Percentiles rank a stretch among this genome's conserved stretches.
Conservation (phyloP, 2,329 filamentous ascomycete species). For the Didymella arachidicola region DNA sequence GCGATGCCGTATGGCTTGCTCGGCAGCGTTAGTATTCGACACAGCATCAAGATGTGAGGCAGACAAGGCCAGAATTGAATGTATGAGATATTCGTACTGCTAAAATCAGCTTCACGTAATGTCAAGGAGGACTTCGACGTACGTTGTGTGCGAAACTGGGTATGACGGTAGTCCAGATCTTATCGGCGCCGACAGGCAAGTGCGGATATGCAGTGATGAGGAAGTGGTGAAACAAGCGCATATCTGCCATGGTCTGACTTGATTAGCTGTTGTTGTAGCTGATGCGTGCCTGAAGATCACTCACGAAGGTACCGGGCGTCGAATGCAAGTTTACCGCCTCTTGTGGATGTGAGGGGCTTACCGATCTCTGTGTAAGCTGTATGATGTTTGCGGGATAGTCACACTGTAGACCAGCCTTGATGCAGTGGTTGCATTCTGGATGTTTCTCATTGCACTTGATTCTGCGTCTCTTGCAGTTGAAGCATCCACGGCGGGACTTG, state of each 20-base stretch:
- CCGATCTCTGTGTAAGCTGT: slow-evolving; percentile 36
- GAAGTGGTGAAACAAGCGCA: slow-evolving; percentile 75
- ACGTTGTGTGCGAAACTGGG: slow-evolving; percentile 72
- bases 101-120: slow-evolving; percentile 19
- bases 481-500: slow-evolving; percentile 71
- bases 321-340: slow-evolving; percentile 42
- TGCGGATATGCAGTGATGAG: slow-evolving; percentile 68
- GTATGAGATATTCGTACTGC: slow-evolving; percentile 72
- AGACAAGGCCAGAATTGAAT: slow-evolving; percentile 72
- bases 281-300: slow-evolving; percentile 24
- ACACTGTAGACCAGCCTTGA: slow-evolving; percentile 68
- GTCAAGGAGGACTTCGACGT: slow-evolving; percentile 32
- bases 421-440: slow-evolving; percentile 69
- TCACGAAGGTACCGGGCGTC: slow-evolving; percentile 45
- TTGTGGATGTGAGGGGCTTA: slow-evolving; percentile 34
- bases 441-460: slow-evolving; percentile 75
- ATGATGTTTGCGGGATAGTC: slow-evolving; percentile 64
- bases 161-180: slow-evolving; percentile 72
- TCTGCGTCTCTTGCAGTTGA: slow-evolving; percentile 70
- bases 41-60: slow-evolving; percentile 68
- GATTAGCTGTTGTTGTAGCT: slow-evolving; percentile 24
- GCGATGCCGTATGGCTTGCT: slow-evolving; percentile 69
- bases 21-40: slow-evolving; percentile 60
- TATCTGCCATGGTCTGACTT: slow-evolving; percentile 60
- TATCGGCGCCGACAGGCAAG: slow-evolving; percentile 70